Conservation (phyloP, 1,284 basidiomycete species). For the Rhodotorula mucilaginosa region DNA sequence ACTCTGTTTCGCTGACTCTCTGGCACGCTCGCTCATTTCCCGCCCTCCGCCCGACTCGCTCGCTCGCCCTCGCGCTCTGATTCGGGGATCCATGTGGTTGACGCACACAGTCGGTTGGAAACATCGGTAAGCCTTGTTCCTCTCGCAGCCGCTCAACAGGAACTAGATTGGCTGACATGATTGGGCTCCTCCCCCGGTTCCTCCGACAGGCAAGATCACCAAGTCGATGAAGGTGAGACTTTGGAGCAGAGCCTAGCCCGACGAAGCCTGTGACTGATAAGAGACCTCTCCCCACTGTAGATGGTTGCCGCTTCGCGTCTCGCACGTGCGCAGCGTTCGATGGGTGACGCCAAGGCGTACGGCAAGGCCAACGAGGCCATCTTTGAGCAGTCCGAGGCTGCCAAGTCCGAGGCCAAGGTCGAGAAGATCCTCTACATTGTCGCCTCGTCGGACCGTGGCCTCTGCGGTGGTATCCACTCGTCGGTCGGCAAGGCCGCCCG, state of each 20-base stretch:
- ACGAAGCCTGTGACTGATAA: not conserved
- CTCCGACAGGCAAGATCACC: conserved; percentile 34
- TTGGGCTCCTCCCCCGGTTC: not conserved
- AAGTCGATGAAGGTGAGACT: conserved; percentile 96
- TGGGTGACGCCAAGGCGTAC: conserved; percentile 90
- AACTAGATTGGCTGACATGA: not conserved
- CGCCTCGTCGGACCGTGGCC: conserved; percentile 96
- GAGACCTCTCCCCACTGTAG: not conserved
- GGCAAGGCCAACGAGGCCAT: conserved; percentile 63
- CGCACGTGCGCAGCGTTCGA: conserved; percentile 68
- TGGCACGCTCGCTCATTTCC: not conserved
- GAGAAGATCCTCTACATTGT: conserved; percentile 81
- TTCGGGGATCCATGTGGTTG: not conserved
- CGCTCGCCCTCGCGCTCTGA: not conserved
- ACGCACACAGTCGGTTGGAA: conserved; percentile 51
- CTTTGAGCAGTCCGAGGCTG: conserved; percentile 41
- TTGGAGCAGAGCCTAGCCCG: not conserved
- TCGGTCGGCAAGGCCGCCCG: conserved; percentile 88
- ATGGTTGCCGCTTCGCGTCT: conserved; percentile 94
- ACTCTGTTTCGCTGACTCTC: not conserved
- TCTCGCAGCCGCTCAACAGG: not conserved
- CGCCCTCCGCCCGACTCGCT: not conserved
- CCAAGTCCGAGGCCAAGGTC: conserved; percentile 40
- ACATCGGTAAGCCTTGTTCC: conserved; percentile 50
- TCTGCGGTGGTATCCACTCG: conserved; percentile 99